These are phyloP conservation scores for Solanum virginianum DNA, from an alignment of 257 asterid genomes.

Conservation along the genomic window DNA sequence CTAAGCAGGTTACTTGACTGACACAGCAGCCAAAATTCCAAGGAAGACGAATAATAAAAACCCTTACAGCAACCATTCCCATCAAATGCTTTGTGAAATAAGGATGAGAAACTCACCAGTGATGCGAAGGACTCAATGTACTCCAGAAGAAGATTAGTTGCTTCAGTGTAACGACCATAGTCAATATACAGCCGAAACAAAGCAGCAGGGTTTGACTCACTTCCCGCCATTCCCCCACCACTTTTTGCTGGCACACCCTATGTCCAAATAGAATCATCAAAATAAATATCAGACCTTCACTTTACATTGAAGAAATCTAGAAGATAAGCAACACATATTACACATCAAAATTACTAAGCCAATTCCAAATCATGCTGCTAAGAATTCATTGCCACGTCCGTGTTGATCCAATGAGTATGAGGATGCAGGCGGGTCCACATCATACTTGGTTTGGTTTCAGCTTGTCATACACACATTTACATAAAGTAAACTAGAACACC, in stretches of 20 bases:
- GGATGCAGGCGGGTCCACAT: neutral
- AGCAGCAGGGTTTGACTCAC: slow-evolving; percentile 72
- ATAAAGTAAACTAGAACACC: neutral
- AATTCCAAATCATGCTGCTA: neutral
- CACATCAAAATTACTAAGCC: neutral
- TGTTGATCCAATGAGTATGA: neutral
- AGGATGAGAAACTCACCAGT: slow-evolving; percentile 35
- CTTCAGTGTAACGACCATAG: slow-evolving; percentile 78
- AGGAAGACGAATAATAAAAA: neutral
- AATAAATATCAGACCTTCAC: neutral
- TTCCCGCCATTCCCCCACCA: slow-evolving; percentile 75
- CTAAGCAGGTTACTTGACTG: neutral
- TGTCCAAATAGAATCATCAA: neutral
- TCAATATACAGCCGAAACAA: slow-evolving; percentile 69
- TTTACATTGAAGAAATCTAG: neutral
- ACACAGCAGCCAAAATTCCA: neutral
- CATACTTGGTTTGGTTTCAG: neutral
- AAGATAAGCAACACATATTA: neutral
- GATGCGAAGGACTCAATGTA: slow-evolving; percentile 58
- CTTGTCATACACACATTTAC: neutral
- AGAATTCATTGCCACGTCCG: neutral
- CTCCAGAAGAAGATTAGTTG: slow-evolving; percentile 70
- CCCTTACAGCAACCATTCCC: neutral
- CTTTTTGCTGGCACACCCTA: slow-evolving; percentile 55
- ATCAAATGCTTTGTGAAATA: neutral